A percentile compares a stretch with the other conserved stretches of the same genome.
These are phyloP conservation scores for Metschnikowia lachancei DNA, from an alignment of 805 yeast genomes.

Conservation along the genomic window DNA sequence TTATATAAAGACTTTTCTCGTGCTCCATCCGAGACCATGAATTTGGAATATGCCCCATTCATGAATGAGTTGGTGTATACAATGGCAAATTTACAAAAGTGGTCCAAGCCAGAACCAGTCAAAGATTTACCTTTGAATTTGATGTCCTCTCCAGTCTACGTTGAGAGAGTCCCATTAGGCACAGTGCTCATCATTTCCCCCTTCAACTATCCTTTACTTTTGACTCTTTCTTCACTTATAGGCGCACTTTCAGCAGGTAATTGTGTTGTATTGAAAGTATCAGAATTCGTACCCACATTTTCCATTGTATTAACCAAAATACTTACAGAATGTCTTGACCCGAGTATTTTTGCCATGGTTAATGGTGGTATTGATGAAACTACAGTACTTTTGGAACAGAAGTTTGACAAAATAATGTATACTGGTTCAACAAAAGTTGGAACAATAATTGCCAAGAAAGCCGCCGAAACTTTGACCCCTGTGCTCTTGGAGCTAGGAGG, in stretches of 20 bases:
- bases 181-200: conserved; percentile 72
- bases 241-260: conserved; percentile 89
- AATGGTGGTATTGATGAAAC: conserved; percentile 68
- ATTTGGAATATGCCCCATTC: conserved; percentile 53
- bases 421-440: conserved; percentile 85
- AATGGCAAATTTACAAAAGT: conserved; percentile 55
- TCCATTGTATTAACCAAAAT: conserved; percentile 55
- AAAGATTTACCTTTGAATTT: conserved; percentile 36
- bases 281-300: conserved; percentile 67
- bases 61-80: conserved; percentile 57
- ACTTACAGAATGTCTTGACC: conserved; percentile 52
- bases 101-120: conserved; percentile 55
- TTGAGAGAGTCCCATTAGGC: conserved; percentile 48
- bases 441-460: conserved; percentile 68
- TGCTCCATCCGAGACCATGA: conserved; percentile 56
- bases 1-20: conserved; percentile 67
- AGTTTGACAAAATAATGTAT: conserved; percentile 78
- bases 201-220: conserved; percentile 72
- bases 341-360: conserved; percentile 57
- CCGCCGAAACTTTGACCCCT: conserved; percentile 85
- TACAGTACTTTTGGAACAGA: conserved; percentile 50
- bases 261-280: conserved; percentile 70
- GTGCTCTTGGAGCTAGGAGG: conserved; percentile 85
- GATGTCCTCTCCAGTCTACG: conserved; percentile 20
- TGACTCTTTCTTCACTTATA: conserved; percentile 63